Evolutionary conservation across 2,329 filamentous ascomycete genomes (phyloP), one percentile per base, ranked within the genome.

Genomic region (Dactylellina haptotyla): DNA sequence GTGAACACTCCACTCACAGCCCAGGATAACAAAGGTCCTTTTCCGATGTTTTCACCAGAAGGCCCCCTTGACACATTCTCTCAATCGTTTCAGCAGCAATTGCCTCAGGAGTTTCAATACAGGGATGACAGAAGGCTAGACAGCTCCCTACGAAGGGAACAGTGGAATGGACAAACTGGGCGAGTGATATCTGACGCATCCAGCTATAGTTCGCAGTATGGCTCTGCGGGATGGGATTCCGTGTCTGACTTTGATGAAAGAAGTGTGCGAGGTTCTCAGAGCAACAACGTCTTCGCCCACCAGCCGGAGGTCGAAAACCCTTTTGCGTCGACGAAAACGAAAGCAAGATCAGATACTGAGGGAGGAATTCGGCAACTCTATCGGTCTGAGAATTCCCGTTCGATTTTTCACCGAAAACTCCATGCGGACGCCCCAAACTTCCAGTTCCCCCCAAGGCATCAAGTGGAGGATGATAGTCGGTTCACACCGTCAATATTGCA

Each of bases 291-390:
- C 10, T 43, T 59, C 14, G 46, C 46, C 20, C 18, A 51, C 20
- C 16, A 43, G 12, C 37, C 51, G 3, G 67, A 72, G n/a, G 46
- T 51, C 34, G 67, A 72, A 18, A 72, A 72, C 26, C 59, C 67
- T 10, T 72, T 65, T 18, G 6, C 61, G 10, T 48, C 59, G 20
- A 14, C 10, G 41, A 59, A 59, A 10, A 20, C 26, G 9, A 65
- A 61, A 30, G 67, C 67, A n/a, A 26, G 67, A 61, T 72, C 53
- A 10, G 67, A 72, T 65, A 72, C 59, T 16, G 59, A 72, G 48
- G 59, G 61, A 4, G 53, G 61, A 3, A 65, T 72, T 34, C 43
- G 67, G 20, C 59, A 72, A n/a, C 59, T 65, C 20, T 72, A 72
- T 26, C 37, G 67, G 26, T 28, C 51, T 18, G 59, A 59, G 32